phyloP scores from a whole-genome alignment of 208 protist species.

The Trypanosoma lewisi region DNA sequence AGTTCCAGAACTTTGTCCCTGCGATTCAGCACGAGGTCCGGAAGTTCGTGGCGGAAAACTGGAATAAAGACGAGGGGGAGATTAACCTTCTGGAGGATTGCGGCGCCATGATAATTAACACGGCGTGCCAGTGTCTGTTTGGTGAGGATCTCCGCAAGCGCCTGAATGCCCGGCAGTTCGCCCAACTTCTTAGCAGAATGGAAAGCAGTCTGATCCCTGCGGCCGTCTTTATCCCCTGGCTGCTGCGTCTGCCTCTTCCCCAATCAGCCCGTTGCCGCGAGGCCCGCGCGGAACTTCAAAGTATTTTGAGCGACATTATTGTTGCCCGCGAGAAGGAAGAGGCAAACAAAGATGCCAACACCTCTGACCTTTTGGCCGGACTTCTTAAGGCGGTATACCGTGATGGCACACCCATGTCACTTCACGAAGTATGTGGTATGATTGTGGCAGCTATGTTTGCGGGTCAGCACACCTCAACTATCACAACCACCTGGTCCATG shows the following conservation, averaged over 20 bases:
- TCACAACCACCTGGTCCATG: conserved; percentile 90
- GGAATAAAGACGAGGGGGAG: conserved; percentile 74
- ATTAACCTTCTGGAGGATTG: conserved; percentile 87
- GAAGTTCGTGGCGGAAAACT: conserved; percentile 74
- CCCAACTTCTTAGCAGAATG: conserved; percentile 79
- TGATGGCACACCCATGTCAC: conserved; percentile 80
- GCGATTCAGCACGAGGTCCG: conserved; percentile 86
- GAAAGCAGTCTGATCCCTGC: conserved; percentile 84
- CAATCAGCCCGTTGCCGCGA: conserved; percentile 77
- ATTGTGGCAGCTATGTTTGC: conserved; percentile 93
- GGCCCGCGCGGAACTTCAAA: conserved; percentile 80
- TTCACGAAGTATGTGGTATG: conserved; percentile 90
- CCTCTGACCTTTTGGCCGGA: conserved; percentile 80
- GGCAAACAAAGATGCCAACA: conserved; percentile 68
- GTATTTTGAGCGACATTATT: conserved; percentile 86
- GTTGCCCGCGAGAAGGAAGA: conserved; percentile 81
- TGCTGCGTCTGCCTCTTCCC: conserved; percentile 78
- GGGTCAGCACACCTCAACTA: conserved; percentile 92
- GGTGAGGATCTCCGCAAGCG: conserved; percentile 88
- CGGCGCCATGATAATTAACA: conserved; percentile 93
- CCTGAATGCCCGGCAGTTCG: conserved; percentile 74
- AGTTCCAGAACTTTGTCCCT: conserved; percentile 86
- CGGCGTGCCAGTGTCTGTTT: conserved; percentile 89
- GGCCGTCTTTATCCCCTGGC: conserved; percentile 76
- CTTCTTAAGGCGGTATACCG: conserved; percentile 88